These are phyloP conservation scores for Fusarium sp. DNA, from an alignment of 2,329 filamentous ascomycete genomes.

Conservation along the genomic window DNA sequence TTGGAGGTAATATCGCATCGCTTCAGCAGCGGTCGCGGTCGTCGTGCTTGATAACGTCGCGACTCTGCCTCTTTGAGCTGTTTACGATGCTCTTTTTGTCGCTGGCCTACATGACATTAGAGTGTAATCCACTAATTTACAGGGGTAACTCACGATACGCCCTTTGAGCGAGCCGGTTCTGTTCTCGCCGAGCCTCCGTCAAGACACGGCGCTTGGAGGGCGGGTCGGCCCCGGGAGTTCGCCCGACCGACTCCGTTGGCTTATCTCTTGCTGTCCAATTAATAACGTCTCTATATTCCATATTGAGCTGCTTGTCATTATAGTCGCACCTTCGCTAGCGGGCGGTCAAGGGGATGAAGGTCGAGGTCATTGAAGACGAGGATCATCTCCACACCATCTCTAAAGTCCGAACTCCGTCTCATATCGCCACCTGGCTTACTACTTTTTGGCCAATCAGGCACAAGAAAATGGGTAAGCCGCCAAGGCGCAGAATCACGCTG, in stretches of 20 bases:
- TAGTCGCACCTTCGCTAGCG: not conserved
- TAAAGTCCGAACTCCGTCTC: constrained; percentile 8
- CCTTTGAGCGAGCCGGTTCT: constrained; percentile 43
- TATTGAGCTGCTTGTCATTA: not conserved
- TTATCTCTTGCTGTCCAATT: not conserved
- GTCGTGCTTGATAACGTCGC: not conserved
- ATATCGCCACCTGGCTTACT: constrained; percentile 36
- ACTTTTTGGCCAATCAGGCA: constrained; percentile 27
- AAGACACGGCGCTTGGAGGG: constrained; percentile 25
- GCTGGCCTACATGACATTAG: constrained; percentile 21
- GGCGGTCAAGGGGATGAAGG: not conserved
- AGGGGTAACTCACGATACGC: constrained; percentile 33
- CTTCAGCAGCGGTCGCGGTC: not conserved
- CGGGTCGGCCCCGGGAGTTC: not conserved
- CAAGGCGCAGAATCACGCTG: not conserved
- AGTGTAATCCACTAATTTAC: not conserved
- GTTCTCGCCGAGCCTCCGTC: constrained; percentile 40
- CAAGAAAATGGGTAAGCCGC: rapidly evolving
- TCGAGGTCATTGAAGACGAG: not conserved
- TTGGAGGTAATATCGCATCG: not conserved
- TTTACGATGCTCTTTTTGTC: constrained; percentile 25
- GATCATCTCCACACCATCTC: not conserved
- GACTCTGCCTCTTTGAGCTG: not conserved
- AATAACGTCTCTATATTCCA: not conserved
- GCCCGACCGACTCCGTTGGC: not conserved